Evolutionary conservation across 192 early-diverging fungal genomes (phyloP).

Genomic region (Linnemannia exigua): DNA sequence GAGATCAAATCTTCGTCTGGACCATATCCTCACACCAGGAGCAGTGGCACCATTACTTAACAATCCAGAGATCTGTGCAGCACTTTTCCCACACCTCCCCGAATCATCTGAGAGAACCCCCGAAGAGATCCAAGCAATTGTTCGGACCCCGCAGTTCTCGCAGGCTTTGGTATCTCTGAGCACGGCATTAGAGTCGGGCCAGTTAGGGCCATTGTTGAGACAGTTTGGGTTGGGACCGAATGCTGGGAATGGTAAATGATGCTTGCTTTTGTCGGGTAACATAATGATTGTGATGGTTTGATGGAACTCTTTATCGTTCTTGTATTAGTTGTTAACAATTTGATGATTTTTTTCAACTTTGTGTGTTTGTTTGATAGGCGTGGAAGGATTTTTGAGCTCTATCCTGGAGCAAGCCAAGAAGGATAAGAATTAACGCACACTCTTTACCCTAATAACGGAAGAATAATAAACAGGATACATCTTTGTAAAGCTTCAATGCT

Average conservation of each 20-base stretch:
- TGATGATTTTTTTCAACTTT: not conserved
- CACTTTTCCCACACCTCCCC: conserved; percentile 64
- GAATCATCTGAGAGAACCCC: conserved; percentile 58
- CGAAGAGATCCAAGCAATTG: conserved; percentile 62
- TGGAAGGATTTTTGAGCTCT: conserved; percentile 59
- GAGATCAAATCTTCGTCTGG: conserved; percentile 52
- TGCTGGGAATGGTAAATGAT: conserved; percentile 58
- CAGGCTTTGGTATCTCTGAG: conserved; percentile 66
- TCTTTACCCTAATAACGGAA: not conserved
- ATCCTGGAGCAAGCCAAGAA: conserved; percentile 60
- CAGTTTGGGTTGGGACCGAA: conserved; percentile 66
- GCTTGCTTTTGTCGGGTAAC: not conserved
- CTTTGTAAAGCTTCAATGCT: not conserved
- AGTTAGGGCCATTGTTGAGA: conserved; percentile 64
- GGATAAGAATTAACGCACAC: conserved; percentile 14
- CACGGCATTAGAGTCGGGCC: conserved; percentile 64
- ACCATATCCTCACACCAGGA: conserved; percentile 56
- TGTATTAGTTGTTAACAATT: not conserved
- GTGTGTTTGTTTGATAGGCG: conserved; percentile 37
- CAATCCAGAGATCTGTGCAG: conserved; percentile 57
- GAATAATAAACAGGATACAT: not conserved
- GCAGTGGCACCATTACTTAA: conserved; percentile 58
- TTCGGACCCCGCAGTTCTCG: conserved; percentile 64
- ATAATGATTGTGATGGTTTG: not conserved
- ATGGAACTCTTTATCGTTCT: not conserved